Evolutionary conservation across 352 stramenopile species (phyloP), one percentile per base, ranked within the genome.

Genomic region (Lagenidium giganteum): DNA sequence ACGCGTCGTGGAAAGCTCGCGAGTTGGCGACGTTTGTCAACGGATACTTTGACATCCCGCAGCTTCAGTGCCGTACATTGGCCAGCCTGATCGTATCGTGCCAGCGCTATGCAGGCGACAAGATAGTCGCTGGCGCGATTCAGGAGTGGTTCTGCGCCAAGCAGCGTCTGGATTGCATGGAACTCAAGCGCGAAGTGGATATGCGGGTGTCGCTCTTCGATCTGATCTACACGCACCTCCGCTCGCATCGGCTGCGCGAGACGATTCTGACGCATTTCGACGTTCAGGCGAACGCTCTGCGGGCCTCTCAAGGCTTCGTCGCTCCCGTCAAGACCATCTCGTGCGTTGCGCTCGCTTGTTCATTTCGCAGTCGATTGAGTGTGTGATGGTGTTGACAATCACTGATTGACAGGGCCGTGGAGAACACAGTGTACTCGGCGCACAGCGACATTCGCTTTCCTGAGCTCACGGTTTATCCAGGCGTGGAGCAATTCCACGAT

Each of bases 111-210:
- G 29, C 24, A 4, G 23, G 39, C 16, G 31, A 42, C 22, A 32
- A 47, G 25, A 17, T 40, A 12, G 37, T 62, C 2, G 47, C 41
- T 1, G 26, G 14, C 11, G 54, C 44, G 20, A 17, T 63, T 1
- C 35, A 46, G 30, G 21, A 50, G 14, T 59, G 54, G 33, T 44
- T 63, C 26, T 49, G 28, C 27, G 25, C 48, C 18, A 37, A 42
- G 21, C 26, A 25, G 0, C 29, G 16, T 7, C 23, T 39, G 13
- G 42, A 42, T 3, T 63, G 47, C 34, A 41, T 47, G 16, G 30
- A 23, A 16, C 43, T 63, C 26, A 63, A 63, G 39, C 29, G 40
- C 16, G 38, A 32, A 31, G 28, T 63, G 8, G 54, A 59, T 5
- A 23, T 27, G 11, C 48, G 28, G 17, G 27, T 54, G 8, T 54